Base-by-base conservation (phyloP, 2,329 filamentous ascomycete genomes). In the Scleromitrula shiraiana region DNA sequence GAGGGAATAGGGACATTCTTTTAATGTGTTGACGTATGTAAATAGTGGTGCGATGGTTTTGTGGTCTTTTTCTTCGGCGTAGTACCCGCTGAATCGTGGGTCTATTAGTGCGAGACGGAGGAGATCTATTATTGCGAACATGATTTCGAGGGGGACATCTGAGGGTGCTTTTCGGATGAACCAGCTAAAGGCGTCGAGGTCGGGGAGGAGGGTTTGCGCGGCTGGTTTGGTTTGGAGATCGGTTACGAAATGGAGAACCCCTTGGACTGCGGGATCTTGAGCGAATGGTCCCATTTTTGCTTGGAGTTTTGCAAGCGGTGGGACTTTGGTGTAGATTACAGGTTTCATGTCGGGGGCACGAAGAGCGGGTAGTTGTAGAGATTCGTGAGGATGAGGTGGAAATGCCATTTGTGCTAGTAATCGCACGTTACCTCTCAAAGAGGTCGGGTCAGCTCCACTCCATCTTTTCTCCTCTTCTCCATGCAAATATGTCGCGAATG, bases 61-160 rank as follows among this genome's bases (percentile, higher is more conserved):
- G 49, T 86, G 81, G 7, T 71, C 70, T 14, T 71, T 64, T 64
- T 96, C 88, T 62, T 93, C 85, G 1, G 87, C 87, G 53, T 89
- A 89, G 67, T 81, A 94, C 15, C 85, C 85, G 52, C 85, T 88
- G 14, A 95, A 73, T 32, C 90, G 80, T 0, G 83, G 73, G 59
- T 97, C 91, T 10, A 82, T 72, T 49, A 95, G 77, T 0, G 85
- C 78, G 53, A 86, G 78, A 19, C 93, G 78, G 42, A 95, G 76
- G 2, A 98, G 75, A 62, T 97, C 93, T n/a, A 95, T 75, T 0
- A 90, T 72, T 1, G 88, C 78, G 62, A 97, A 97, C 36, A 89
- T 74, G 1, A 75, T 69, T 12, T 86, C 84, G 0, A 70, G 63
- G 0, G 85, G 76, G 2, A 94, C 67, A 0, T 70, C 67, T 0